A percentile compares a stretch with the other conserved stretches of the same genome.
phyloP scores from a whole-genome alignment of 2,329 filamentous ascomycete species.

The Xylogone sp. region DNA sequence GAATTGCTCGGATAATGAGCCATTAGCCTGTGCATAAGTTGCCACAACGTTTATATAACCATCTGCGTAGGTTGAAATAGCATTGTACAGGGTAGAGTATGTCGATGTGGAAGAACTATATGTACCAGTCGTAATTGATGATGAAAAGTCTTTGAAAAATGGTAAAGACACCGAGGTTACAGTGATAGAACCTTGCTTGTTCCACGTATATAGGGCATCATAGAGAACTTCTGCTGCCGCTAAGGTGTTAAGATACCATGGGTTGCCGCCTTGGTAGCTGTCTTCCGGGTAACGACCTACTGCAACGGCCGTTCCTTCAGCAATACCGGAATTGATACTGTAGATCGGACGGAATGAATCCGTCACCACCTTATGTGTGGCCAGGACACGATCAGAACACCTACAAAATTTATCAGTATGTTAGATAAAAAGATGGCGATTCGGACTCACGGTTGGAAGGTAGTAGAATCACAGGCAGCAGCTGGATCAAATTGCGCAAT shows the following conservation, averaged over 20 bases:
- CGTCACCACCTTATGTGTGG: slow-evolving; percentile 72
- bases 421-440: neutral
- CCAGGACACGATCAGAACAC: slow-evolving; percentile 48
- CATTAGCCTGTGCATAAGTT: slow-evolving; percentile 51
- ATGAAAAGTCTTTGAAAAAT: slow-evolving; percentile 68
- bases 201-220: slow-evolving; percentile 70
- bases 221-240: slow-evolving; percentile 80
- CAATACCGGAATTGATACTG: slow-evolving; percentile 62
- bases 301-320: slow-evolving; percentile 54
- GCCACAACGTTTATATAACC: slow-evolving; percentile 46
- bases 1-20: slow-evolving; percentile 67
- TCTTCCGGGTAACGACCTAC: slow-evolving; percentile 71
- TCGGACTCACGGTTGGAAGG: slow-evolving; percentile 66
- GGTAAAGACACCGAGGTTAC: slow-evolving; percentile 61
- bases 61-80: slow-evolving; percentile 62
- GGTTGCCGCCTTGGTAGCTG: slow-evolving; percentile 72
- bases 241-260: slow-evolving; percentile 75
- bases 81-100: slow-evolving; percentile 57
- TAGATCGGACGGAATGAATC: slow-evolving; percentile 74
- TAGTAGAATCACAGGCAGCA: slow-evolving; percentile 62
- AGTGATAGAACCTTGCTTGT: slow-evolving; percentile 56
- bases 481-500: slow-evolving; percentile 68
- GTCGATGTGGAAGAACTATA: slow-evolving; percentile 58
- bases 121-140: slow-evolving; percentile 56
- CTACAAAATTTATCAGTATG: slow-evolving; percentile 10